These are phyloP conservation scores for Solanum clarkiae DNA, from an alignment of 257 asterid species.

Conservation along the genomic window DNA sequence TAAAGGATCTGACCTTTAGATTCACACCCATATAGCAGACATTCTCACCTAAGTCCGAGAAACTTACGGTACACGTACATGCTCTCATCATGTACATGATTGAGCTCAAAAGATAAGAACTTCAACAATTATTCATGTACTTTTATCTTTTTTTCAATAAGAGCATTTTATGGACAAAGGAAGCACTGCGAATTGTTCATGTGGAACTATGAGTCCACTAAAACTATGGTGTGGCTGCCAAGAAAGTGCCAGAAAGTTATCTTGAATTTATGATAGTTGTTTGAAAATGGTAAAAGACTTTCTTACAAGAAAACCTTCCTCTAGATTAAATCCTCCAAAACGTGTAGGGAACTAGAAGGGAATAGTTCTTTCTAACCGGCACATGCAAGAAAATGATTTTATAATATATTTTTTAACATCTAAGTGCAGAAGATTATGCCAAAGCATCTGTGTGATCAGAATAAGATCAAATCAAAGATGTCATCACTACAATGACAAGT, in stretches of 20 bases:
- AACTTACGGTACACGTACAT: background rate
- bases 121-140: background rate
- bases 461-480: background rate
- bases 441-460: background rate
- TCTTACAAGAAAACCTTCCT: background rate
- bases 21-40: background rate
- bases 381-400: background rate
- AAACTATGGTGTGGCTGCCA: background rate
- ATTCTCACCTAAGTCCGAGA: background rate
- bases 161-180: background rate
- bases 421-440: background rate
- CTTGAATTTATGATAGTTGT: background rate
- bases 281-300: background rate
- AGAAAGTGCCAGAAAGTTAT: background rate
- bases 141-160: background rate
- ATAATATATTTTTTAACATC: background rate
- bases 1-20: background rate
- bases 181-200: background rate
- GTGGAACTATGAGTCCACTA: background rate
- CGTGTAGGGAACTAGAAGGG: background rate
- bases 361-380: background rate
- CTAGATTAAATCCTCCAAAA: background rate
- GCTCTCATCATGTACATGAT: background rate
- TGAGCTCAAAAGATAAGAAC: background rate
- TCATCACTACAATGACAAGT: background rate